These are phyloP conservation scores for Eucalyptus pauciflora DNA, from an alignment of 345 rosid species.

Conservation along the genomic window DNA sequence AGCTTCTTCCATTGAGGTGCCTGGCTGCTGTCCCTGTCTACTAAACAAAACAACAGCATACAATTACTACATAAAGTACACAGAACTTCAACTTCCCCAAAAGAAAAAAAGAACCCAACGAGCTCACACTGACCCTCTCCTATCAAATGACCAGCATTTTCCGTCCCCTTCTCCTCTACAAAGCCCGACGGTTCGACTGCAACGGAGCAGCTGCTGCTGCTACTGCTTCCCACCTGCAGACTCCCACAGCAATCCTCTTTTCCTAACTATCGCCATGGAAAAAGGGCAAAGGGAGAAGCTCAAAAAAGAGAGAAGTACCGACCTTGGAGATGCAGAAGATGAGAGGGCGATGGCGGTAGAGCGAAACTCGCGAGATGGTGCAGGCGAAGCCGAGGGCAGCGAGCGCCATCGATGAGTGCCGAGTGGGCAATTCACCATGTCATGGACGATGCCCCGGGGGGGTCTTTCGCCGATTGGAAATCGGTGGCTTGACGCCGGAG, in stretches of 20 bases:
- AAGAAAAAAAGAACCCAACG: background rate
- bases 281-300: background rate
- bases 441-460: background rate
- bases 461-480: background rate
- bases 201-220: background rate
- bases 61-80: background rate
- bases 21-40: background rate
- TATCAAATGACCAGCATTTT: background rate
- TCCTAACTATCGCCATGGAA: background rate
- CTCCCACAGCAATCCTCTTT: background rate
- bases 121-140: background rate
- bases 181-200: background rate
- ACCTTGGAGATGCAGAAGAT: background rate
- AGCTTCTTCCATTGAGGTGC: constrained; percentile 31
- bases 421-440: background rate
- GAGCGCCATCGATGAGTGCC: background rate
- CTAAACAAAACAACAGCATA: background rate
- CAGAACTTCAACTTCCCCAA: background rate
- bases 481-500: background rate
- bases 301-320: background rate
- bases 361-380: background rate
- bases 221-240: background rate
- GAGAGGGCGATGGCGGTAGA: background rate
- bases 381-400: background rate
- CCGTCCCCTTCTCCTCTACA: background rate